A percentile compares a stretch with the other conserved stretches of the same genome.
phyloP scores from a whole-genome alignment of 164 flowering plant genomes.

The Tetracentron sinense region DNA sequence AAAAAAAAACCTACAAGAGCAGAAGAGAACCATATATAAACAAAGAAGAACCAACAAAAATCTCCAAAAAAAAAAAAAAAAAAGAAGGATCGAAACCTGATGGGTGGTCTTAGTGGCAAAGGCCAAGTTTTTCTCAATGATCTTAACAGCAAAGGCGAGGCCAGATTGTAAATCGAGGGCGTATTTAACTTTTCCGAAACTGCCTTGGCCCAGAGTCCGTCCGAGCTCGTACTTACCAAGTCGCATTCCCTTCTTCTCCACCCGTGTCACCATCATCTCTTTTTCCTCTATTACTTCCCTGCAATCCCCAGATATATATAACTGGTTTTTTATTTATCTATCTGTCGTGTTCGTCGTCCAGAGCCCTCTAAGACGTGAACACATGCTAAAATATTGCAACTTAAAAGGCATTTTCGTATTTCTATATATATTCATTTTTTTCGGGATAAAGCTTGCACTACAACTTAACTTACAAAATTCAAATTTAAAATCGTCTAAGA shows the following conservation, averaged over 20 bases:
- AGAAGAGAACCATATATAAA: background rate
- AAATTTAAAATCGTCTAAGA: too few species aligned
- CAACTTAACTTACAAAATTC: too few species aligned
- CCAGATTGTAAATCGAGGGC: conserved; percentile 64
- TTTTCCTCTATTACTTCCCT: too few species aligned
- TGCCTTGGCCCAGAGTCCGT: conserved; percentile 79
- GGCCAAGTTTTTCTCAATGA: conserved; percentile 65
- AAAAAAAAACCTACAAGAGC: background rate
- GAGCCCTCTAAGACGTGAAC: too few species aligned
- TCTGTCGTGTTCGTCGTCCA: too few species aligned
- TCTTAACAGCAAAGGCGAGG: conserved; percentile 66
- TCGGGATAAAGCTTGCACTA: too few species aligned
- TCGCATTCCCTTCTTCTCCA: conserved; percentile 51
- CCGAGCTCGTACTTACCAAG: conserved; percentile 91
- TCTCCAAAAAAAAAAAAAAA: background rate
- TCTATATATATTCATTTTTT: too few species aligned
- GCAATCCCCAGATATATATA: too few species aligned
- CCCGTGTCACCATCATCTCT: conserved; percentile 33
- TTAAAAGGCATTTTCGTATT: too few species aligned
- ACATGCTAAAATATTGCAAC: too few species aligned
- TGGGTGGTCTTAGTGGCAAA: conserved; percentile 58
- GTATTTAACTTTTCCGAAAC: conserved; percentile 83
- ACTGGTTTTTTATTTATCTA: too few species aligned
- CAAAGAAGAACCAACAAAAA: background rate
- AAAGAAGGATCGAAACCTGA: conserved; percentile 42